phyloP scores from a whole-genome alignment of 352 stramenopile genomes.

The Phytophthora vignae region DNA sequence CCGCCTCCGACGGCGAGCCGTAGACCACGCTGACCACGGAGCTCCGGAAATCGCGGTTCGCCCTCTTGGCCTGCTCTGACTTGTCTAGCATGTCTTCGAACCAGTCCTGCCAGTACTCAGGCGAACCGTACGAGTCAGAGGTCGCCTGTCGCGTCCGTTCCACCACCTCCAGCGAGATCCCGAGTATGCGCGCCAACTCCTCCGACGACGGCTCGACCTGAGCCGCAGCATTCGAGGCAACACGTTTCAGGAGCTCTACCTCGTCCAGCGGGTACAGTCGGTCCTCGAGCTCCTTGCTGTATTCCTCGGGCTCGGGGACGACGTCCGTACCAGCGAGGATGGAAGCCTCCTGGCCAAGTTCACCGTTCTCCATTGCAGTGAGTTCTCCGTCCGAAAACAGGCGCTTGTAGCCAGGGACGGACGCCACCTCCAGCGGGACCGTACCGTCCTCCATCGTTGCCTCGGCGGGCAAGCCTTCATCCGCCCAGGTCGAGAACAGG shows the following conservation, averaged over 20 bases:
- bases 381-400: constrained; percentile 2
- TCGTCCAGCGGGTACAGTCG: constrained; percentile 4
- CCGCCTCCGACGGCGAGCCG: not conserved
- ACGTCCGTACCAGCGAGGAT: not conserved
- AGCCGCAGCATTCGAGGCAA: not conserved
- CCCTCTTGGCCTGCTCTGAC: not conserved
- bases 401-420: not conserved
- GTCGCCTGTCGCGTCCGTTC: not conserved
- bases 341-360: not conserved
- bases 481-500: not conserved
- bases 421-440: not conserved
- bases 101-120: constrained; percentile 3
- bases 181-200: not conserved
- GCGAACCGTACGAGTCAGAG: not conserved
- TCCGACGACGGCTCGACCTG: not conserved
- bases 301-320: not conserved
- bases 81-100: not conserved
- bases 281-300: constrained; percentile 10
- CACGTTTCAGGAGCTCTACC: not conserved
- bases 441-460: not conserved
- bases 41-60: constrained; percentile 7
- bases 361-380: not conserved
- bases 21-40: not conserved
- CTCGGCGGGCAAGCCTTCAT: too few relatives aligned
- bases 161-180: not conserved